Conservation (phyloP, 2,329 filamentous ascomycete species). For the Graphilbum ipis-grandicollis region DNA sequence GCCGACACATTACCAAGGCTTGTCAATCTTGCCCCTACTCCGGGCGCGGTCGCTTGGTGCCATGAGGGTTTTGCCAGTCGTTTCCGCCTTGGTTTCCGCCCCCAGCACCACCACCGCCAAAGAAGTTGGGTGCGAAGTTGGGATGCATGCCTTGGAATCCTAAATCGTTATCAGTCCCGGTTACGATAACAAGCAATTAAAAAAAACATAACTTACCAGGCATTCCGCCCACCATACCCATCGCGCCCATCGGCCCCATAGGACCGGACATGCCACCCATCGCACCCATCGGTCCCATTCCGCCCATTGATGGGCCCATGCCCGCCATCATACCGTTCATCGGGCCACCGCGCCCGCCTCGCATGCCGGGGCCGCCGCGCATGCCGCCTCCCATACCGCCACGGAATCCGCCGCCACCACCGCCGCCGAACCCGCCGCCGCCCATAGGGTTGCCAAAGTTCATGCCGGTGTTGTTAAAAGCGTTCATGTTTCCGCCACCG, state of each 20-base stretch:
- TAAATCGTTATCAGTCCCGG: conserved; percentile 9
- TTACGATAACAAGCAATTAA: too few relatives aligned
- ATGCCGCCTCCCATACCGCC: conserved; percentile 26
- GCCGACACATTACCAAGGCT: too few relatives aligned
- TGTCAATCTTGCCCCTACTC: too few relatives aligned
- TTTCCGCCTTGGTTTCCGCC: conserved; percentile 26
- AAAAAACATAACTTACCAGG: conserved; percentile 27
- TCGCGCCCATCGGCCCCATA: conserved; percentile 27
- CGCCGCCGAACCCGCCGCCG: conserved; percentile 27
- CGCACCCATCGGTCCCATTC: conserved; percentile 20
- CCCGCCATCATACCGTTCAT: conserved; percentile 21
- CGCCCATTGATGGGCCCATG: conserved; percentile 38
- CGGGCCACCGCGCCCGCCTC: conserved; percentile 6
- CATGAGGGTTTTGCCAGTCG: conserved; percentile 66
- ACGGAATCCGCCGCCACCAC: conserved; percentile 28
- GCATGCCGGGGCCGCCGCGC: conserved; percentile 17
- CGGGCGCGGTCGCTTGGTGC: conserved; percentile 60
- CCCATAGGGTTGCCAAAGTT: conserved; percentile 26
- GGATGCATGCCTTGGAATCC: conserved; percentile 53
- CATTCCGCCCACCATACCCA: conserved; percentile 29
- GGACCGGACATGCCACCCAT: conserved; percentile 22
- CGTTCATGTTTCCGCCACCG: conserved; percentile 24
- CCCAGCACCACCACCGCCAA: conserved; percentile 30
- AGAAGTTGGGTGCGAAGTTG: conserved; percentile 61
- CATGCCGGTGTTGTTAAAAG: conserved; percentile 14